Evolutionary conservation across 176 grass and related monocot genomes (phyloP).

Genomic region (Bothriochloa decipiens): DNA sequence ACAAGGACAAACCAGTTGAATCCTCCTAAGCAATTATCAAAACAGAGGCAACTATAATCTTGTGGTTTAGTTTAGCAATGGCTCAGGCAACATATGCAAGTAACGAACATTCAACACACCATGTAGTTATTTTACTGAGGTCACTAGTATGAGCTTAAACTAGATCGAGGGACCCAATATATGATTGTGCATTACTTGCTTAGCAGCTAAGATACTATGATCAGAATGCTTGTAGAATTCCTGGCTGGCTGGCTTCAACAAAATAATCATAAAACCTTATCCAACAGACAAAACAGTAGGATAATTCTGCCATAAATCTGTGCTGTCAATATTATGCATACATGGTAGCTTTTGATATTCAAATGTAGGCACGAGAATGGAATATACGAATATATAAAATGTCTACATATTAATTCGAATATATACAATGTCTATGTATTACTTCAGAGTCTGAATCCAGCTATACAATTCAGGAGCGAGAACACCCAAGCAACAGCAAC

Average conservation of each 20-base stretch:
- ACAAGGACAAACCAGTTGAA: background rate
- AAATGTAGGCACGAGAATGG: background rate
- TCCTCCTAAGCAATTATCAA: background rate
- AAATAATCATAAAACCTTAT: background rate
- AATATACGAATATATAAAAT: background rate
- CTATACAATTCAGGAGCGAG: background rate
- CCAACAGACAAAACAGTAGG: background rate
- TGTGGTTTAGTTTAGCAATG: background rate
- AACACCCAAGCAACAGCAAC: background rate
- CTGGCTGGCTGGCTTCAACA: background rate
- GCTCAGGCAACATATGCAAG: background rate
- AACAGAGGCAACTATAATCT: background rate
- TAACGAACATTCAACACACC: too few species aligned
- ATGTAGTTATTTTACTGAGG: background rate
- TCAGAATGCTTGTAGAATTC: background rate
- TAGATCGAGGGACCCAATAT: background rate
- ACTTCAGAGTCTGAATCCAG: background rate
- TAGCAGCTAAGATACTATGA: background rate
- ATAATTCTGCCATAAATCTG: background rate
- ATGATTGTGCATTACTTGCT: background rate
- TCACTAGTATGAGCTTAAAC: background rate
- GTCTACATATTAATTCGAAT: background rate
- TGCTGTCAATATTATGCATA: background rate
- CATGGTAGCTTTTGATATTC: background rate
- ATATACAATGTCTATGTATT: background rate